These are phyloP conservation scores for Pleurotus platypus DNA, from an alignment of 768 basidiomycete genomes.

Conservation along the genomic window DNA sequence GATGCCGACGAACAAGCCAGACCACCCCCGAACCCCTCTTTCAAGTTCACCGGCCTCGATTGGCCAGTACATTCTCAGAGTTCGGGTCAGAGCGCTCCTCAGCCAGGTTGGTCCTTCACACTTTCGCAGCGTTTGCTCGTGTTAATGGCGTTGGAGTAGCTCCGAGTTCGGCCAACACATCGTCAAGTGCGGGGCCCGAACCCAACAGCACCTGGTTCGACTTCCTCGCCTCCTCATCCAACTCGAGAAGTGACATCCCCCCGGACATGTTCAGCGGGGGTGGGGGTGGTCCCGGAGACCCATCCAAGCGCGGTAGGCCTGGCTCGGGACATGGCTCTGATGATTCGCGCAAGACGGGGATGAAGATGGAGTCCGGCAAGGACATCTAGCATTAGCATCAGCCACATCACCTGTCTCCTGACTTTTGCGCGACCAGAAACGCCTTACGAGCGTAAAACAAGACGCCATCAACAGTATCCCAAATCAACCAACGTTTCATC, in stretches of 20 bases:
- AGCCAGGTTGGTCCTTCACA: not conserved
- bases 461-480: too few species aligned
- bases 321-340: not conserved
- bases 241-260: not conserved
- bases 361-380: not conserved
- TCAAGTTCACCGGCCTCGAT: not conserved
- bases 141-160: not conserved
- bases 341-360: not conserved
- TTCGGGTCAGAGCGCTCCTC: not conserved
- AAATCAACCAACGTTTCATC: too few species aligned
- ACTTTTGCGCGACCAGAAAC: too few species aligned
- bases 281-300: not conserved
- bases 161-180: not conserved
- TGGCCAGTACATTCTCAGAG: not conserved
- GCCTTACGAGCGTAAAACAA: too few species aligned
- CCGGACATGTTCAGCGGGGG: not conserved
- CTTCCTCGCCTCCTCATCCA: slow-evolving; percentile 20
- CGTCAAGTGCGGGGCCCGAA: slow-evolving; percentile 7
- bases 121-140: not conserved
- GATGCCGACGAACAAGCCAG: not conserved
- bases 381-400: not conserved
- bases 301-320: not conserved
- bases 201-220: slow-evolving; percentile 25
- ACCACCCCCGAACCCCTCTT: not conserved
- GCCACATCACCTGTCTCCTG: too few species aligned